Evolutionary conservation across 371 early-diverging fungal genomes (phyloP).

Genomic region (Gilbertella persicaria): DNA sequence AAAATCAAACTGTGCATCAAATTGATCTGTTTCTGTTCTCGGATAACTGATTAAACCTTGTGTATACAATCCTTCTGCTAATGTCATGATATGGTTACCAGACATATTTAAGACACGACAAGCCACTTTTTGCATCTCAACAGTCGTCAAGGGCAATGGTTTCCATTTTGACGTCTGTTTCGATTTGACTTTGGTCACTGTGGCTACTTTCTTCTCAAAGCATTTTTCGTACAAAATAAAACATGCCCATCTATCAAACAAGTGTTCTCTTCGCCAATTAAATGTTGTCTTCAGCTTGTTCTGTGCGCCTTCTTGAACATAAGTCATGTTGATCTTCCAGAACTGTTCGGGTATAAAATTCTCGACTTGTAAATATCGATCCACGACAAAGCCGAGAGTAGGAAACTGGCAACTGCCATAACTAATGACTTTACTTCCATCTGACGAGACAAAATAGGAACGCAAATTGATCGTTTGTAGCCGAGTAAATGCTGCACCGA

Average conservation of each 20-base stretch:
- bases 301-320: conserved; percentile 24
- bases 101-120: conserved; percentile 73
- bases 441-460: background rate
- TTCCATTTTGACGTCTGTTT: conserved; percentile 83
- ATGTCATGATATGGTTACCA: conserved; percentile 85
- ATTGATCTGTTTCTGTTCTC: conserved; percentile 99
- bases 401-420: conserved; percentile 99
- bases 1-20: conserved; percentile 79
- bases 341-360: conserved; percentile 91
- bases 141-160: conserved; percentile 94
- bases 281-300: conserved; percentile 58
- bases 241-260: conserved; percentile 80
- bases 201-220: conserved; percentile 59
- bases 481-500: conserved; percentile 97
- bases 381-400: conserved; percentile 98
- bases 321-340: conserved; percentile 85
- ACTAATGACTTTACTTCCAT: conserved; percentile 66
- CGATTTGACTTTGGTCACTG: conserved; percentile 58
- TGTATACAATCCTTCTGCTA: conserved; percentile 88
- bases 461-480: conserved; percentile 86
- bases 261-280: conserved; percentile 70
- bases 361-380: conserved; percentile 77
- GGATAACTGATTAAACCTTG: conserved; percentile 98
- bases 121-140: conserved; percentile 92
- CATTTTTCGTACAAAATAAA: conserved; percentile 78